Conservation (phyloP, 2,329 filamentous ascomycete species). For the Chaetomiaceae sp. region DNA sequence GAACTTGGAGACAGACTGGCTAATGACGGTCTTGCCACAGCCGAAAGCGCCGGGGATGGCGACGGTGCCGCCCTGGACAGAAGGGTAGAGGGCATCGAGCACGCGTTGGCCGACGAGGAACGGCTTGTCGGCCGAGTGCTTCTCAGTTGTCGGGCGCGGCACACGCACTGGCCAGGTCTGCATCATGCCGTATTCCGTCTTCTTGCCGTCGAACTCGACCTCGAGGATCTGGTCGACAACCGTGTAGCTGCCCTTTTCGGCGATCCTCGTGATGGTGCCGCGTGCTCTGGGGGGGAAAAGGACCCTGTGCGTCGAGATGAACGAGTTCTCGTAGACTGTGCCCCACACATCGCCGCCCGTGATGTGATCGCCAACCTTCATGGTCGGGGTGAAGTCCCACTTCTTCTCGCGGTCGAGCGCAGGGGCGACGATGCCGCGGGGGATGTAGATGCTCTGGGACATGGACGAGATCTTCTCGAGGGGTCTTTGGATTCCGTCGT, state of each 20-base stretch:
- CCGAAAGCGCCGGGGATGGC: constrained; percentile 98
- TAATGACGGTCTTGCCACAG: constrained; percentile 99
- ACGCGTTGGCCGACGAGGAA: constrained; percentile 97
- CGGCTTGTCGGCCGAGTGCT: constrained; percentile 79
- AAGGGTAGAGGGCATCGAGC: constrained; percentile 90
- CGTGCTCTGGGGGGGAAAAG: constrained; percentile 83
- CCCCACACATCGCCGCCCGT: constrained; percentile 96
- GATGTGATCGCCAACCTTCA: constrained; percentile 96
- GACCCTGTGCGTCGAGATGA: constrained; percentile 90
- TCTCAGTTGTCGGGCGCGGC: constrained; percentile 86
- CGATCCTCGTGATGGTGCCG: constrained; percentile 88
- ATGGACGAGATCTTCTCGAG: constrained; percentile 75
- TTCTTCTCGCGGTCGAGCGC: constrained; percentile 86
- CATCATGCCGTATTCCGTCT: constrained; percentile 95
- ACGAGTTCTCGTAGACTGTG: constrained; percentile 90
- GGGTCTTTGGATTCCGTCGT: constrained; percentile 97
- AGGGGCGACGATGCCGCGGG: constrained; percentile 83
- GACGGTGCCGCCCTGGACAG: constrained; percentile 94
- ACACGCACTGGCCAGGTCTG: constrained; percentile 98
- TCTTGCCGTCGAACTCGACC: constrained; percentile 94
- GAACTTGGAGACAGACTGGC: constrained; percentile 97
- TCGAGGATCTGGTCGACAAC: constrained; percentile 92
- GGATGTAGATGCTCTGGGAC: constrained; percentile 92
- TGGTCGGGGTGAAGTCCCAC: constrained; percentile 89
- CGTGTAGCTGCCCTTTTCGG: constrained; percentile 85